Evolutionary conservation across 768 basidiomycete species (phyloP).

Genomic region (Pisolithus sp.): DNA sequence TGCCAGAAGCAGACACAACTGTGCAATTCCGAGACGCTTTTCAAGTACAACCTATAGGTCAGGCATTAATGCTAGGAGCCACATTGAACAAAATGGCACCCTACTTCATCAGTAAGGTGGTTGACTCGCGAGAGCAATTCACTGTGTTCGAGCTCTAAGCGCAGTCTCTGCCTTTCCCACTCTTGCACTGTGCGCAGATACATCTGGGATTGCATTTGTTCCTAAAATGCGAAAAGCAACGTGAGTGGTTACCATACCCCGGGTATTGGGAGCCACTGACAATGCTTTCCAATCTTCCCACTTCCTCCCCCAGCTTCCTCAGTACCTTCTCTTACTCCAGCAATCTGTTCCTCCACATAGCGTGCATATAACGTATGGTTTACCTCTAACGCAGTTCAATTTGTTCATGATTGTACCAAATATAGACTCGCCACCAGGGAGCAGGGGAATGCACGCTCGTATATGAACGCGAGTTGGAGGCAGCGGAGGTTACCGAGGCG

Average conservation of each 20-base stretch:
- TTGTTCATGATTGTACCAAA: conserved; percentile 96
- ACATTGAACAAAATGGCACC: conserved; percentile 1
- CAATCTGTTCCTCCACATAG: conserved; percentile 88
- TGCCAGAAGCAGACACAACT: conserved; percentile 75
- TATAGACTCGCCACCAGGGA: conserved; percentile 73
- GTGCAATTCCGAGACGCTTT: conserved; percentile 84
- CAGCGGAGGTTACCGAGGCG: not conserved
- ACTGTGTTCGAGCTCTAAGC: conserved; percentile 64
- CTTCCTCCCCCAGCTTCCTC: conserved; percentile 66
- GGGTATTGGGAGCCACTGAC: conserved; percentile 37
- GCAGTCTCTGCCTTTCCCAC: conserved; percentile 59
- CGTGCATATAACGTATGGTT: conserved; percentile 80
- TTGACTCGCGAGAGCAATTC: conserved; percentile 67
- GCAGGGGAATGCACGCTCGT: conserved; percentile 3
- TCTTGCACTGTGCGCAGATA: conserved; percentile 60
- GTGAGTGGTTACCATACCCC: not conserved
- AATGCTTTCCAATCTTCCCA: conserved; percentile 70
- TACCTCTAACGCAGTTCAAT: conserved; percentile 71
- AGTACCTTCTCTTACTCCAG: conserved; percentile 70
- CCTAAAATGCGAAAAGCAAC: conserved; percentile 32
- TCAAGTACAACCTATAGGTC: conserved; percentile 72
- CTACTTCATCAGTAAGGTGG: conserved; percentile 75
- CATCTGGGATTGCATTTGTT: conserved; percentile 61
- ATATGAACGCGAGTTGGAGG: not conserved
- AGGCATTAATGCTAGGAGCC: conserved; percentile 1